These are phyloP conservation scores for Penicillium polonicum DNA, from an alignment of 2,329 filamentous ascomycete genomes.

Conservation along the genomic window DNA sequence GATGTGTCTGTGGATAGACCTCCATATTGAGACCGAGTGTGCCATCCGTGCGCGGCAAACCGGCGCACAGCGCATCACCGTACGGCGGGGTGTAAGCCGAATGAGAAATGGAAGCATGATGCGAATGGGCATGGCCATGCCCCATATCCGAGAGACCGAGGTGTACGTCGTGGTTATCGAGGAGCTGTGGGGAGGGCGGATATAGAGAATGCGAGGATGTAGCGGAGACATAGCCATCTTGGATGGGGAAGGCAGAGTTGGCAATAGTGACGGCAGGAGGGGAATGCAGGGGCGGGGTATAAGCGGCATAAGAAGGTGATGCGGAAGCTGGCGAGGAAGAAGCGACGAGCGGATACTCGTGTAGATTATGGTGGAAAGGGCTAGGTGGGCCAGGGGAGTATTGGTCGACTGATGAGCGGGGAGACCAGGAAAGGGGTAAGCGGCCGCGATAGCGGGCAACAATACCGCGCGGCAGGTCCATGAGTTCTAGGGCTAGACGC, in stretches of 20 bases:
- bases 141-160: constrained; percentile 31
- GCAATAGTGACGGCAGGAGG: constrained; percentile 40
- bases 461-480: constrained; percentile 71
- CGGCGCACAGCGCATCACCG: constrained; percentile 33
- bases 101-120: constrained; percentile 30
- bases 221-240: constrained; percentile 35
- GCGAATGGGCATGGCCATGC: constrained; percentile 15
- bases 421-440: constrained; percentile 68
- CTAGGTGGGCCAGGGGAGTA: constrained; percentile 40
- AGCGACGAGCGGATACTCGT: constrained; percentile 33
- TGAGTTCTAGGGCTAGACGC: constrained; percentile 63
- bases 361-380: constrained; percentile 33
- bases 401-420: constrained; percentile 38
- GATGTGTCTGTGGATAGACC: constrained; percentile 34
- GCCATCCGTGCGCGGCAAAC: constrained; percentile 30
- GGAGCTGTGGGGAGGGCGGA: constrained; percentile 37
- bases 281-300: constrained; percentile 44
- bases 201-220: constrained; percentile 38
- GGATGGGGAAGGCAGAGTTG: constrained; percentile 38
- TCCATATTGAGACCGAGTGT: constrained; percentile 31
- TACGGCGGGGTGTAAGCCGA: constrained; percentile 41
- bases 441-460: constrained; percentile 67
- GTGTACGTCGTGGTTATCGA: constrained; percentile 36
- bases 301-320: constrained; percentile 39
- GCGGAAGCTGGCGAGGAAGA: constrained; percentile 41